Evolutionary conservation across 495 filamentous ascomycete genomes (phyloP), one percentile per base, ranked within the genome.

Genomic region (Tuber indicum): DNA sequence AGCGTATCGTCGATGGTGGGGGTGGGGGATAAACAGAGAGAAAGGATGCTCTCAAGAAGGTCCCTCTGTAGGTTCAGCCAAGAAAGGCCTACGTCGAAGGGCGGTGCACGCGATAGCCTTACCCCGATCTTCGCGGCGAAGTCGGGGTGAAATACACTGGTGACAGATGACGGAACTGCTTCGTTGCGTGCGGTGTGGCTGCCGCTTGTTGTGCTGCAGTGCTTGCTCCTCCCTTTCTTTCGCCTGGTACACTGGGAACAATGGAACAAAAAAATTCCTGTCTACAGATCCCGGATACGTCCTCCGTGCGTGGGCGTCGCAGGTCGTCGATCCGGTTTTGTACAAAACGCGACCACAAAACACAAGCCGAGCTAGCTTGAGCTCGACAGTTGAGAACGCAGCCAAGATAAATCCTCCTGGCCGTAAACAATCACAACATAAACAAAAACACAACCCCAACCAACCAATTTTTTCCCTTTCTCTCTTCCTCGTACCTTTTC

Each of bases 211-310:
- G 58, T 26, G 16, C 58, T 66, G 58, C 9, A 32, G 52, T 62
- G 52, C 52, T 26, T 66, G 58, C 26, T 66, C 17, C 14, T 14
- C 14, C 58, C 58, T 8, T 62, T 16, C 26, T 19, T 66, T 66
- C 58, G 32, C 26, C 58, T 66, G n/a, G 58, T 36, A 66, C 26
- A 26, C 58, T 66, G 26, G 16, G 26, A 32, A 66, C 58, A 66
- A 32, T 66, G 32, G 36, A 36, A 66, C 32, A 32, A 66, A 26
- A 58, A 32, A 66, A 66, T 66, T 72, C 76, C 70, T 77, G 72
- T 73, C 74, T 75, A 76, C 71, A 80, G 78, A 76, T 80, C 77
- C 78, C 78, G 78, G 78, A 80, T 80, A 80, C 78, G 78, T 80
- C 78, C 73, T 80, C 78, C 77, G 77, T 79, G 76, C 47, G 76